Percentiles rank a stretch among this genome's conserved stretches.
phyloP scores from a whole-genome alignment of 1,139 yeast species.

The Lodderomyces orthopsilosis region DNA sequence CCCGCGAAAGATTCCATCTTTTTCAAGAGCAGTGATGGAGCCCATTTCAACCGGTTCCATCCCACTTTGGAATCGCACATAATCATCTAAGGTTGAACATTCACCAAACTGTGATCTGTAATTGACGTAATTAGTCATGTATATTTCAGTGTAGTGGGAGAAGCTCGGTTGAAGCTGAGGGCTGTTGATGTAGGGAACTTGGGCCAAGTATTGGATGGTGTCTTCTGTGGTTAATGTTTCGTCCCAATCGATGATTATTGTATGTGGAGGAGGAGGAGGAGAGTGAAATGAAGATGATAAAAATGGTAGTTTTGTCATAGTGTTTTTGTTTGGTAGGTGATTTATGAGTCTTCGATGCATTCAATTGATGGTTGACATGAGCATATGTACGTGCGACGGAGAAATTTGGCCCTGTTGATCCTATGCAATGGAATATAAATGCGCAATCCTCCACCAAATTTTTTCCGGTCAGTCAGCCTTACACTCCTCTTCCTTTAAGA shows the following conservation, averaged over 20 bases:
- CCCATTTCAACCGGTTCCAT: conserved; percentile 47
- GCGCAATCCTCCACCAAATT: too few relatives aligned
- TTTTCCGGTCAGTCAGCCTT: too few relatives aligned
- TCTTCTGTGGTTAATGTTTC: conserved; percentile 63
- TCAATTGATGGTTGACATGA: neutral
- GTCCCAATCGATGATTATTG: conserved; percentile 62
- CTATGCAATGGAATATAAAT: too few relatives aligned
- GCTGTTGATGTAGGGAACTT: conserved; percentile 44
- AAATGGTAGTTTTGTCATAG: neutral
- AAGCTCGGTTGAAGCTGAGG: conserved; percentile 40
- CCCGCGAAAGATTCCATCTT: conserved; percentile 43
- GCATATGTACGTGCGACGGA: too few relatives aligned
- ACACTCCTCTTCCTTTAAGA: too few relatives aligned
- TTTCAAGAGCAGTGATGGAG: conserved; percentile 48
- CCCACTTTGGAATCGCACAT: conserved; percentile 44
- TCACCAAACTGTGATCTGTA: conserved; percentile 22
- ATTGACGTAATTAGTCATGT: conserved; percentile 35
- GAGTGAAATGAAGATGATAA: neutral
- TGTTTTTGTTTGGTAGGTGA: neutral
- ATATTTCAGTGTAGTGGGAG: conserved; percentile 43
- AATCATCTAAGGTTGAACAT: conserved; percentile 24
- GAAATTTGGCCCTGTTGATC: too few relatives aligned
- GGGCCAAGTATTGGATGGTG: conserved; percentile 53
- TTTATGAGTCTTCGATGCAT: neutral
- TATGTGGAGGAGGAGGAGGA: conserved; percentile 7